These are phyloP conservation scores for Byssothecium circinans DNA, from an alignment of 2,329 filamentous ascomycete species.

Conservation along the genomic window DNA sequence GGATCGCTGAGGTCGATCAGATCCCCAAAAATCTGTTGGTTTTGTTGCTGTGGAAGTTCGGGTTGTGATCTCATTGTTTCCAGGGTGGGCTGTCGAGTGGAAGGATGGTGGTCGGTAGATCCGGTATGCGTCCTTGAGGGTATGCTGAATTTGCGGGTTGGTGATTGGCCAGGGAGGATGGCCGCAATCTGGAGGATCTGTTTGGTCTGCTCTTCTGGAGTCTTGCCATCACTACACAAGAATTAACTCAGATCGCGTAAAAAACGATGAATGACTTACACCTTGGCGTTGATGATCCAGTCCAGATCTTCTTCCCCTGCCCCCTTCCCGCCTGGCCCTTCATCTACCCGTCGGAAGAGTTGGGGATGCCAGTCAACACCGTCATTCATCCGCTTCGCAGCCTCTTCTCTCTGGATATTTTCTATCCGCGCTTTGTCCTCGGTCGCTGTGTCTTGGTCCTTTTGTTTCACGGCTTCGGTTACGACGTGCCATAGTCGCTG, in stretches of 20 bases:
- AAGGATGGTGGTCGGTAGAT: slow-evolving; percentile 21
- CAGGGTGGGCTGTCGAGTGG: slow-evolving; percentile 4
- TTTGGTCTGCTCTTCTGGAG: slow-evolving; percentile 70
- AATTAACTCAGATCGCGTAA: slow-evolving; percentile 7
- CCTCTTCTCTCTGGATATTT: slow-evolving; percentile 86
- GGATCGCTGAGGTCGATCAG: slow-evolving; percentile 63
- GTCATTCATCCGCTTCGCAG: slow-evolving; percentile 74
- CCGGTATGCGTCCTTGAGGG: slow-evolving; percentile 56
- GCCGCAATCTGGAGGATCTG: slow-evolving; percentile 88
- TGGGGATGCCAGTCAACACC: slow-evolving; percentile 85
- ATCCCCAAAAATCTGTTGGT: slow-evolving; percentile 41
- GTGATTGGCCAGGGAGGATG: slow-evolving; percentile 75
- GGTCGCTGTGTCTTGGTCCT: slow-evolving; percentile 86
- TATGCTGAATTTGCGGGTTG: slow-evolving; percentile 56
- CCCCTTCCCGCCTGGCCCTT: slow-evolving; percentile 69
- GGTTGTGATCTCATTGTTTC: slow-evolving; percentile 6
- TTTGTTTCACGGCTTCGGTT: slow-evolving; percentile 76
- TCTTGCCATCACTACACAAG: slow-evolving; percentile 55
- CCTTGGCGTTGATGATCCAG: slow-evolving; percentile 86
- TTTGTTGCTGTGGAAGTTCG: slow-evolving; percentile 5
- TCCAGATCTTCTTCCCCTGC: slow-evolving; percentile 88
- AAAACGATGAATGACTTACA: slow-evolving; percentile 59
- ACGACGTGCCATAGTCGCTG: slow-evolving; percentile 85
- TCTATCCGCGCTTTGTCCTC: slow-evolving; percentile 97
- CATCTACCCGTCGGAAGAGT: slow-evolving; percentile 76